A percentile compares a stretch with the other conserved stretches of the same genome.
phyloP scores from a whole-genome alignment of 495 filamentous ascomycete species.

The Daldinia loculata region DNA sequence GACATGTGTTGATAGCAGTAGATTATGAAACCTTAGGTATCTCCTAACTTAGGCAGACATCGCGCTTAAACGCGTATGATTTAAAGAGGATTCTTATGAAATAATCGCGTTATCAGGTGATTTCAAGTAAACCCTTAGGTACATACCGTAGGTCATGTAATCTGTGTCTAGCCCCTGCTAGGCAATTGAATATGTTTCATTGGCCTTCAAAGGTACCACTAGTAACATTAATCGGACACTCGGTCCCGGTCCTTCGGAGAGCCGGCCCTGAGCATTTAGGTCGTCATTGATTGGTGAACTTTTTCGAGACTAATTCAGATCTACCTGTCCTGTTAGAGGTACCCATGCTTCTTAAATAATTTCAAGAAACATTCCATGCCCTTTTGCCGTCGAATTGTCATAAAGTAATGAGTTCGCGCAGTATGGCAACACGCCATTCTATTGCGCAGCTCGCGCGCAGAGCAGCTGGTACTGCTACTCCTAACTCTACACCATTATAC shows the following conservation, averaged over 20 bases:
- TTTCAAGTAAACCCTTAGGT: neutral
- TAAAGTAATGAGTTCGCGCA: neutral
- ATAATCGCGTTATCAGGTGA: constrained; percentile 38
- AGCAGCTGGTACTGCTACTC: constrained; percentile 47
- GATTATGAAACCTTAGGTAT: neutral
- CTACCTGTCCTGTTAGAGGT: neutral
- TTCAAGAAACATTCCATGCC: neutral
- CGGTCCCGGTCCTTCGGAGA: constrained; percentile 18
- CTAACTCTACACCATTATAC: constrained; percentile 39
- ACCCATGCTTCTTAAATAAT: neutral
- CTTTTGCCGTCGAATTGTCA: neutral
- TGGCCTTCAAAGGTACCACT: constrained; percentile 9
- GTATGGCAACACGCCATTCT: constrained; percentile 59
- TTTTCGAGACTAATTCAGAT: constrained; percentile 1
- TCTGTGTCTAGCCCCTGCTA: constrained; percentile 9
- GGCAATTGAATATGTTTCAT: constrained; percentile 39
- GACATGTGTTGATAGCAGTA: neutral
- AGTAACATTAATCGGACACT: neutral
- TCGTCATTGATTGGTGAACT: constrained; percentile 12
- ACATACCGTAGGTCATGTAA: neutral
- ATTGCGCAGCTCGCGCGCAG: constrained; percentile 55
- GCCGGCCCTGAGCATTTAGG: constrained; percentile 19
- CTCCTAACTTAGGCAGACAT: constrained; percentile 25
- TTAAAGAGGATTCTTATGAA: constrained; percentile 19
- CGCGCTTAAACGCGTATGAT: constrained; percentile 32